Conservation (phyloP, 192 early-diverging fungal species). For the Coemansia sp. region DNA sequence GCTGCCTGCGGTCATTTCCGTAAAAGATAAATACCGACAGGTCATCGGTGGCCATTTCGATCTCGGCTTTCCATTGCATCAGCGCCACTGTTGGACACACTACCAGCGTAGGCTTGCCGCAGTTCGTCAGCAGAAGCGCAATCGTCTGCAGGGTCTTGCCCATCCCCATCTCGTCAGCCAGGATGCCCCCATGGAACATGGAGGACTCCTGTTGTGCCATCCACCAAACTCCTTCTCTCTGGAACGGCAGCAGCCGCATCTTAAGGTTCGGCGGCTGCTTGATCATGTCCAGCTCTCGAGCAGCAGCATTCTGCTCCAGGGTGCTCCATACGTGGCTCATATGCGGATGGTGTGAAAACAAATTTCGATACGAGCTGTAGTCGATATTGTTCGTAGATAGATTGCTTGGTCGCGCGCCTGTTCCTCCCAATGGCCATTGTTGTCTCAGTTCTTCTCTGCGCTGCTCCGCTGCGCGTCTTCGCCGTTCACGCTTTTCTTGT, state of each 20-base stretch:
- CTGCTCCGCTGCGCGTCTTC: no score
- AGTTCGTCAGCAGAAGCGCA: slow-evolving; percentile 67
- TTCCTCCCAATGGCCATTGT: background rate
- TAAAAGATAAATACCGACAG: slow-evolving; percentile 75
- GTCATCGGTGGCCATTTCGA: slow-evolving; percentile 62
- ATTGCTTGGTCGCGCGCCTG: slow-evolving; percentile 3
- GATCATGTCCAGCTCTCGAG: no score
- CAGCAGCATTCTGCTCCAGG: background rate
- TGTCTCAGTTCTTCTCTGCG: slow-evolving; percentile 17
- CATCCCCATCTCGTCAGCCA: slow-evolving; percentile 91
- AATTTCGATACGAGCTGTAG: slow-evolving; percentile 28
- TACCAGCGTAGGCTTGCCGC: slow-evolving; percentile 73
- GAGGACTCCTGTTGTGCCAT: slow-evolving; percentile 65
- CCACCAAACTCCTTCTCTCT: slow-evolving; percentile 85
- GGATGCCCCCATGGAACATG: slow-evolving; percentile 70
- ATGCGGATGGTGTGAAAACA: slow-evolving; percentile 45
- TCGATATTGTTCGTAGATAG: slow-evolving; percentile 35
- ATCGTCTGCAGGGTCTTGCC: slow-evolving; percentile 95
- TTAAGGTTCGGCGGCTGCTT: slow-evolving; percentile 45
- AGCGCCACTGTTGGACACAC: slow-evolving; percentile 87
- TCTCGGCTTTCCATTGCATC: slow-evolving; percentile 83
- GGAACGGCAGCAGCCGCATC: slow-evolving; percentile 83
- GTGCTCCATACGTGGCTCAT: slow-evolving; percentile 36
- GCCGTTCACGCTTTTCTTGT: no score
- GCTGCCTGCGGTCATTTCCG: slow-evolving; percentile 21